Evolutionary conservation across 1,284 basidiomycete species (phyloP), one percentile per base, ranked within the genome.

Genomic region (Ceratobasidium sp.): DNA sequence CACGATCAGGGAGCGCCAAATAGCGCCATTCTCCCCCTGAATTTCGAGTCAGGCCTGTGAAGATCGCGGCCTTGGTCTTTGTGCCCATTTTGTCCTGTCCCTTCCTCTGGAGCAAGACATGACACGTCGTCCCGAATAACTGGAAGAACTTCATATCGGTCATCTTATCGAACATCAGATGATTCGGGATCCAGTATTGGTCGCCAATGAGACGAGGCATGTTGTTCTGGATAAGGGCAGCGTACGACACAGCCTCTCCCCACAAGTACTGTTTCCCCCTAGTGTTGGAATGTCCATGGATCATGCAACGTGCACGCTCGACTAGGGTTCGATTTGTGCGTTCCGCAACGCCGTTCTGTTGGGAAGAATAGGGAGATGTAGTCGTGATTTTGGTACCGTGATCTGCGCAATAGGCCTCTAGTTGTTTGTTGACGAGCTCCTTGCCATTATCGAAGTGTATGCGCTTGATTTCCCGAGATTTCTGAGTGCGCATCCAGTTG

Each of bases 331-430:
- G 69, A 60, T 81, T 82, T 45, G 78, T 41, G 2, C 80, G 76
- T 64, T 83, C 80, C 0, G 80, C 80, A 0, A 77, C 73, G 8
- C 81, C 80, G 48, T 82, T 82, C 19, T 76, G 69, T 66, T 79
- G 76, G 17, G 78, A 79, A 5, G 78, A 77, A 66, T 80, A 78
- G 1, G 79, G 78, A 1, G 76, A 64, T 0, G 79, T 77, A 47
- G 60, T 63, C 2, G 22, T 36, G 60, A 48, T 63, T 47, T 47
- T 27, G 5, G 45, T 63, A 8, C 60, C 60, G 5, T 11, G 22
- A 3, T 5, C 15, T n/a, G n/a, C 22, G 41, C 60, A 63, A 19
- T 63, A 47, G 24, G 33, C 9, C 3, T 47, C 22, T 15, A 60
- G 19, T 15, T 15, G 31, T 22, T 63, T 24, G 24, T 63, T 63